Evolutionary conservation across 371 early-diverging fungal genomes (phyloP).

Genomic region (Apophysomyces elegans): DNA sequence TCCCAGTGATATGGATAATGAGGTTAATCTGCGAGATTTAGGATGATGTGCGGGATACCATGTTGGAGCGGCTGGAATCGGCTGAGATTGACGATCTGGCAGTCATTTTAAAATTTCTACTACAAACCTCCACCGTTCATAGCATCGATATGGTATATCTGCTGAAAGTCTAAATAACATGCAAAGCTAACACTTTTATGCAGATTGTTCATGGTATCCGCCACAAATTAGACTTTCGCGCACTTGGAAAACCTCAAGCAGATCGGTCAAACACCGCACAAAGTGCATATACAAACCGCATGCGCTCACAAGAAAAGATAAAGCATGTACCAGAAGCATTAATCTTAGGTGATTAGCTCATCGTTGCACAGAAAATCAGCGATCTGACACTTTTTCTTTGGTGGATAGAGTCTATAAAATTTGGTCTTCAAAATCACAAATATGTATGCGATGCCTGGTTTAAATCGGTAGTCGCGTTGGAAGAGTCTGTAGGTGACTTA

Average conservation of each 20-base stretch:
- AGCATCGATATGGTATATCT: slow-evolving; percentile 39
- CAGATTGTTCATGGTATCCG: slow-evolving; percentile 58
- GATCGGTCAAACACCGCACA: neutral
- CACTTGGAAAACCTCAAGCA: slow-evolving; percentile 47
- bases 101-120: slow-evolving; percentile 70
- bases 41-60: slow-evolving; percentile 60
- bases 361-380: neutral
- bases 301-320: slow-evolving; percentile 13
- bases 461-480: slow-evolving; percentile 57
- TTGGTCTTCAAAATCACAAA: slow-evolving; percentile 70
- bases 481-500: slow-evolving; percentile 35
- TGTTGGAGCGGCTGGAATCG: slow-evolving; percentile 67
- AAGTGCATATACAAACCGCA: neutral
- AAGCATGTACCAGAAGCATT: slow-evolving; percentile 57
- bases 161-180: neutral
- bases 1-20: no score
- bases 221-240: slow-evolving; percentile 59
- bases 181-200: neutral
- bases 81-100: slow-evolving; percentile 76
- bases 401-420: slow-evolving; percentile 64
- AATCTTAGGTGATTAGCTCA: slow-evolving; percentile 48
- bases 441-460: slow-evolving; percentile 77
- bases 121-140: slow-evolving; percentile 64
- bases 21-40: slow-evolving; percentile 1
- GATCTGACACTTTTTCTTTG: neutral